Evolutionary conservation across 2,329 filamentous ascomycete species (phyloP).

Genomic region (Colletotrichum camelliae): DNA sequence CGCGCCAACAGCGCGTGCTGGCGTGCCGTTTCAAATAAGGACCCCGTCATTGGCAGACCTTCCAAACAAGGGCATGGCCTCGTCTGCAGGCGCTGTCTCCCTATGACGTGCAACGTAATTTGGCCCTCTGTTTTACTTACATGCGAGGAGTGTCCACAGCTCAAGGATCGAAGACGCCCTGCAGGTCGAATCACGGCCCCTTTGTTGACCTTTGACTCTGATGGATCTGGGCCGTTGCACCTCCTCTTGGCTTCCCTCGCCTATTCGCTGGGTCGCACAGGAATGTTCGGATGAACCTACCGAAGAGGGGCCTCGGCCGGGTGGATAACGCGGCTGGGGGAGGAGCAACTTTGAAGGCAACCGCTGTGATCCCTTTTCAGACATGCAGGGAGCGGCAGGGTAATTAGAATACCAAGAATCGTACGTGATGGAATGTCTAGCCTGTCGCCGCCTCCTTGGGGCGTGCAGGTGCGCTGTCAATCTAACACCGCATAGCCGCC

Average conservation of each 20-base stretch:
- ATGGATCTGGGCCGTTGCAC: background rate
- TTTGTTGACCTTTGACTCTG: background rate
- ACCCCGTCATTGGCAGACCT: background rate
- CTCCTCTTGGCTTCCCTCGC: background rate
- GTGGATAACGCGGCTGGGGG: background rate
- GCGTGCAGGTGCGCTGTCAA: background rate
- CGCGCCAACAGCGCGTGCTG: background rate
- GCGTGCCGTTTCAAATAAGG: conserved; percentile 11
- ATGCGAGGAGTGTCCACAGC: background rate
- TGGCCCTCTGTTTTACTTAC: background rate
- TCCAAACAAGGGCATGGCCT: background rate
- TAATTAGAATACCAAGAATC: background rate
- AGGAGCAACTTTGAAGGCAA: background rate
- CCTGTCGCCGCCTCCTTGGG: background rate
- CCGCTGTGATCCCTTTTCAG: background rate
- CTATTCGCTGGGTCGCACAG: background rate
- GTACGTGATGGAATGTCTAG: background rate
- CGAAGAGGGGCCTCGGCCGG: background rate
- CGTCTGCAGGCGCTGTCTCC: background rate
- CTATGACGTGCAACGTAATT: conserved; percentile 14
- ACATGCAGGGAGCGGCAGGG: background rate
- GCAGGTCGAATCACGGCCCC: background rate
- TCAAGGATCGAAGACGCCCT: background rate
- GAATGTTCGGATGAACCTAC: conserved; percentile 3
- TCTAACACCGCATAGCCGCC: background rate